A percentile compares a stretch with the other conserved stretches of the same genome.
Conservation (phyloP, 176 grass and related monocot genomes). For the Calamus simplicifolius region DNA sequence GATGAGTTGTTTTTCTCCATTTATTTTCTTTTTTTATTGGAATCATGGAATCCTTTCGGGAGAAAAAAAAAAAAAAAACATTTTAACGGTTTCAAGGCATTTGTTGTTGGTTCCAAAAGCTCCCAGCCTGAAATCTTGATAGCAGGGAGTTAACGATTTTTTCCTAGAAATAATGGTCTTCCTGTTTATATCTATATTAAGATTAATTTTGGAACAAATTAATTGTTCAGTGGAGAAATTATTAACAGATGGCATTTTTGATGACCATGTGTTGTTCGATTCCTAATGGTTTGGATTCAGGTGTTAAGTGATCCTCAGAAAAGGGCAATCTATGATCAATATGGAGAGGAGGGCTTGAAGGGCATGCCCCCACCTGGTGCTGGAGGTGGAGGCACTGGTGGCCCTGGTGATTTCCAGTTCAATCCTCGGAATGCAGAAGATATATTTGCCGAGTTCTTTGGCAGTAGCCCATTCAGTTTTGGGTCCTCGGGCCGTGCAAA, state of each 20-base stretch:
- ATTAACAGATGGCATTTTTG: not conserved
- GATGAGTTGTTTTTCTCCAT: too few relatives aligned
- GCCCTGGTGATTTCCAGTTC: slow-evolving; percentile 34
- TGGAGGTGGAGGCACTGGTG: slow-evolving; percentile 31
- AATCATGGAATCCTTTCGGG: too few relatives aligned
- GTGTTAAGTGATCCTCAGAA: slow-evolving; percentile 62
- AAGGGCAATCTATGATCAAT: slow-evolving; percentile 58
- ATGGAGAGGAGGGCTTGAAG: slow-evolving; percentile 72
- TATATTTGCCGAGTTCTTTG: slow-evolving; percentile 79
- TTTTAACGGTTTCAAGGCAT: too few relatives aligned
- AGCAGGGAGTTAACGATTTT: too few relatives aligned
- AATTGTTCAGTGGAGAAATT: not conserved
- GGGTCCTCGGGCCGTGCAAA: too few relatives aligned
- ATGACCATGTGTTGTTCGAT: not conserved
- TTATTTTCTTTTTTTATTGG: too few relatives aligned
- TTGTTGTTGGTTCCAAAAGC: too few relatives aligned
- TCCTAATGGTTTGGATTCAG: slow-evolving; percentile 15
- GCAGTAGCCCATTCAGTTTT: slow-evolving; percentile 43
- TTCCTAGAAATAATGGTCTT: too few relatives aligned
- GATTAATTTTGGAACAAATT: not conserved
- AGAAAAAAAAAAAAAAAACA: too few relatives aligned
- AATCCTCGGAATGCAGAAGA: slow-evolving; percentile 38
- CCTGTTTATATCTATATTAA: too few relatives aligned
- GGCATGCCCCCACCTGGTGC: slow-evolving; percentile 64
- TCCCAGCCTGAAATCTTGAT: too few relatives aligned